Percentiles rank a stretch among this genome's conserved stretches.
Conservation (phyloP, 2,329 filamentous ascomycete species). For the Alternaria longipes region DNA sequence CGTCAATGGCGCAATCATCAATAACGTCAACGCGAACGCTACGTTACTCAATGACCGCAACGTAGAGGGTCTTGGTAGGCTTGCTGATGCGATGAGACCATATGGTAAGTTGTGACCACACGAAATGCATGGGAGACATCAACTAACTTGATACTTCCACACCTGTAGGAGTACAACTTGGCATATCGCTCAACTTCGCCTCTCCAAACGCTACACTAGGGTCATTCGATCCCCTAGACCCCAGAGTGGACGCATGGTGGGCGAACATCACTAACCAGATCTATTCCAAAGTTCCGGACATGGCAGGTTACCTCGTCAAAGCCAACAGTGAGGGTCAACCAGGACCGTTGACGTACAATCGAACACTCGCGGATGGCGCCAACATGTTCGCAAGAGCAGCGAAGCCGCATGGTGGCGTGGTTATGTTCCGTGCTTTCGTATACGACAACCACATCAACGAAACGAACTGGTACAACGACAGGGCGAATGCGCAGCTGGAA, state of each 20-base stretch:
- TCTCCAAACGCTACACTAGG: conserved; percentile 64
- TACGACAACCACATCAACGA: conserved; percentile 68
- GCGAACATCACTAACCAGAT: conserved; percentile 65
- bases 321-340: conserved; percentile 77
- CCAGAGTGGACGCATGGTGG: conserved; percentile 70
- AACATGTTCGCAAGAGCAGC: conserved; percentile 82
- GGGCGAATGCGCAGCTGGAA: conserved; percentile 74
- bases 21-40: conserved; percentile 76
- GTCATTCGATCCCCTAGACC: conserved; percentile 73
- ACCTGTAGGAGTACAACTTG: conserved; percentile 60
- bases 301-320: conserved; percentile 75
- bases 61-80: conserved; percentile 67
- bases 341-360: conserved; percentile 73
- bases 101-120: conserved; percentile 60
- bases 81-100: conserved; percentile 72
- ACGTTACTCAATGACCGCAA: conserved; percentile 65
- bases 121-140: not conserved
- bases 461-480: conserved; percentile 70
- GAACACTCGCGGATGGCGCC: conserved; percentile 72
- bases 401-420: conserved; percentile 89
- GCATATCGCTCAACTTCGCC: conserved; percentile 74
- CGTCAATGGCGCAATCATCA: conserved; percentile 72
- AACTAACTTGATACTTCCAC: not conserved
- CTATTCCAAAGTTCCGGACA: conserved; percentile 70
- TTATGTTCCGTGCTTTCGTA: conserved; percentile 78